Evolutionary conservation across 768 basidiomycete species (phyloP), one percentile per base, ranked within the genome.

Genomic region (Mrakia hoshinonis): DNA sequence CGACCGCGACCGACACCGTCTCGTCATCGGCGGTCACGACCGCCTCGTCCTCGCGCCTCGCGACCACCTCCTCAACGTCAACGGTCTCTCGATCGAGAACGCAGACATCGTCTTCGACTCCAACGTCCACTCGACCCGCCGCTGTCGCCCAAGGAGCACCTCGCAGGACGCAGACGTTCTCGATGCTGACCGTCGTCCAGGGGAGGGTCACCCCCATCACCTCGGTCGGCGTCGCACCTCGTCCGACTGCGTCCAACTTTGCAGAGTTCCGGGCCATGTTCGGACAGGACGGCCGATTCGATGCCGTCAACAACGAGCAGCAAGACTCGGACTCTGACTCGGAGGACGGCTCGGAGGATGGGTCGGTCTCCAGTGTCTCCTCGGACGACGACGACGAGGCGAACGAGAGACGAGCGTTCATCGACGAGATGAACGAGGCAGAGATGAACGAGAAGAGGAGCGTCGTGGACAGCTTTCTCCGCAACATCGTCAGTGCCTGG

Each of bases 211-310:
- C 36, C 36, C 58, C 58, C 20, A 20, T 61, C 58, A 61, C 58
- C 18, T 61, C 58, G 13, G 20, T 61, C 4, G 58, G 58, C 31
- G 58, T 61, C 36, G 58, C 58, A n/a, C 58, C 58, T 61, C 31
- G 31, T 61, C 58, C 58, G 5, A 61, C 58, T 0, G 58, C 58
- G 20, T 18, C 58, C 34, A 13, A 61, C 58, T 61, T 61, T 31
- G 36, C 15, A 22, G 34, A 31, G 4, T 61, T 61, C 22, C 58
- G 58, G 36, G 58, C 58, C 6, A 18, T 39, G 0, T 61, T 36
- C 34, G 58, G 58, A 2, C 58, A 61, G 34, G 58, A 61, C 20
- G 36, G 58, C 20, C 31, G 34, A 1, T 61, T 43, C 15, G 43
- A 43, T 43, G 15, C 43, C 15, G 43, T 43, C 15, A 15, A 61